A percentile compares a stretch with the other conserved stretches of the same genome.
Conservation (phyloP, 1,284 basidiomycete genomes). For the Rhodotorula mucilaginosa region DNA sequence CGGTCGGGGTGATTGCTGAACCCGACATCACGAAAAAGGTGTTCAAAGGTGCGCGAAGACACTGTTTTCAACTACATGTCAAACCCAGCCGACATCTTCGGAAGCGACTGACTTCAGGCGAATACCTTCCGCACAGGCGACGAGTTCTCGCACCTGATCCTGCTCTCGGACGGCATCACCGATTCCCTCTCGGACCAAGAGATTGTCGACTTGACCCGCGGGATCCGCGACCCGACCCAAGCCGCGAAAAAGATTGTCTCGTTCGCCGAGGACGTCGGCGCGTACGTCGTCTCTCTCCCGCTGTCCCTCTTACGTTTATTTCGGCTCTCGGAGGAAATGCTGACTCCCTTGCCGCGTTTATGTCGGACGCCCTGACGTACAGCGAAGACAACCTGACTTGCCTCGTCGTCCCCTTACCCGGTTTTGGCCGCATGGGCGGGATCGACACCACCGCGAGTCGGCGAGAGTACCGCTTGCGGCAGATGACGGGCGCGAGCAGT, state of each 20-base stretch:
- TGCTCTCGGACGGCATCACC: conserved; percentile 72
- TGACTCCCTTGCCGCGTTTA: neutral
- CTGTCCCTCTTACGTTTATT: neutral
- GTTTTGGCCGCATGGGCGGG: conserved; percentile 80
- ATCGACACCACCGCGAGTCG: conserved; percentile 76
- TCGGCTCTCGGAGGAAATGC: too few relatives aligned
- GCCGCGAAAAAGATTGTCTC: conserved; percentile 80
- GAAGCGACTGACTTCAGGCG: neutral
- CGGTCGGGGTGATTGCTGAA: conserved; percentile 87
- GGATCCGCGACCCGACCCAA: conserved; percentile 50
- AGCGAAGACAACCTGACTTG: conserved; percentile 89
- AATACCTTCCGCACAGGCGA: conserved; percentile 8
- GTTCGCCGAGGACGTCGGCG: conserved; percentile 82
- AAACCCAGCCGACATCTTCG: neutral
- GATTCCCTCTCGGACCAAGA: conserved; percentile 90
- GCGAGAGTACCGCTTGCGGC: conserved; percentile 67
- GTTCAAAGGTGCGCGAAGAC: conserved; percentile 60
- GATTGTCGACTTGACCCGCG: conserved; percentile 70
- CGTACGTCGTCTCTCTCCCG: conserved; percentile 30
- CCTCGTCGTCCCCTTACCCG: conserved; percentile 85
- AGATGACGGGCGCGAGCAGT: conserved; percentile 62
- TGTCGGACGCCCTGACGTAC: conserved; percentile 40
- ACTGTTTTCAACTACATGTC: too few relatives aligned
- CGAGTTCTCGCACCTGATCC: conserved; percentile 43
- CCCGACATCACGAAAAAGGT: conserved; percentile 83